These are phyloP conservation scores for Mucor sp. DNA, from an alignment of 371 early-diverging fungal genomes.

Conservation along the genomic window DNA sequence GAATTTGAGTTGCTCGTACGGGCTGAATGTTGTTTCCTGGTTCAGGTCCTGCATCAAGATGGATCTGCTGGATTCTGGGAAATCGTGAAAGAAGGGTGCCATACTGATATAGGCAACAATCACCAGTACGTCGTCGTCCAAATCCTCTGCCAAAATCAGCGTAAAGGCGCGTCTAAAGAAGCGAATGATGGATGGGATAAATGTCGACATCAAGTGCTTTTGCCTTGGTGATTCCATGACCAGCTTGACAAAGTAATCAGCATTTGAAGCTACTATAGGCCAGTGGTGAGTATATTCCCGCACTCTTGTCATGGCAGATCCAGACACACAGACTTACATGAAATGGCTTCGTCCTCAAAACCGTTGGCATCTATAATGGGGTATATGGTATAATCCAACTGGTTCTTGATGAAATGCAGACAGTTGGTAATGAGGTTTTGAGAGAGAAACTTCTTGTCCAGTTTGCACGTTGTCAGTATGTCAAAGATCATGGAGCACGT, in stretches of 20 bases:
- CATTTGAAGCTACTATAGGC: conserved; percentile 24
- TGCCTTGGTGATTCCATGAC: conserved; percentile 22
- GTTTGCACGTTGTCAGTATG: conserved; percentile 26
- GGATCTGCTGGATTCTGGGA: conserved; percentile 17
- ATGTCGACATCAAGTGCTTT: conserved; percentile 15
- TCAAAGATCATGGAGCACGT: conserved; percentile 30
- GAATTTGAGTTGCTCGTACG: conserved; percentile 52
- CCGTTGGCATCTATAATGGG: conserved; percentile 37
- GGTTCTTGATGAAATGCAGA: conserved; percentile 31
- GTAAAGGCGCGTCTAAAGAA: conserved; percentile 26
- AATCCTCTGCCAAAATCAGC: conserved; percentile 28
- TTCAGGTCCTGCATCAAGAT: conserved; percentile 7
- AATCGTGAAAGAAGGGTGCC: conserved; percentile 46
- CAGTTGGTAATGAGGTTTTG: conserved; percentile 31
- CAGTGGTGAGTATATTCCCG: too few relatives aligned
- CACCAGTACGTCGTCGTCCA: conserved; percentile 40
- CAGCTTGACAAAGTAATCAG: conserved; percentile 17
- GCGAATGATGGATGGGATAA: conserved; percentile 28
- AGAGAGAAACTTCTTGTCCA: conserved; percentile 36
- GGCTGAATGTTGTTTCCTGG: conserved; percentile 29
- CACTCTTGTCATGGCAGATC: too few relatives aligned
- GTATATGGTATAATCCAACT: conserved; percentile 40
- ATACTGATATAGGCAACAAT: conserved; percentile 42
- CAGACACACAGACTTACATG: conserved; percentile 32
- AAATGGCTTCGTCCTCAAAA: conserved; percentile 24